These are phyloP conservation scores for Epichloe sp. DNA, from an alignment of 2,329 filamentous ascomycete species.

Conservation along the genomic window DNA sequence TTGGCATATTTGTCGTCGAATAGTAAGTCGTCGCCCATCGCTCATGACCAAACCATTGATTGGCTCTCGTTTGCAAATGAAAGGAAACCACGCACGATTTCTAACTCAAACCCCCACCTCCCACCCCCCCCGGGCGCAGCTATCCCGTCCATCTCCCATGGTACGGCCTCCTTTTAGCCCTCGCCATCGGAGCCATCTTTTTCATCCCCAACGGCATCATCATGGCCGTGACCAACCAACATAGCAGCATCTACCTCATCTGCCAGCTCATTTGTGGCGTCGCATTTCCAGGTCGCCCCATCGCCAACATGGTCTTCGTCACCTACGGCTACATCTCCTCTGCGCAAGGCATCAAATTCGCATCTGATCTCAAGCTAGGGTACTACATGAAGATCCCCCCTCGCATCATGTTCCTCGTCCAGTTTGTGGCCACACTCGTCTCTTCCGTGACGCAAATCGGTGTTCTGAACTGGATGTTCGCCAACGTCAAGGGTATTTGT, in stretches of 20 bases:
- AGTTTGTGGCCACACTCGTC: conserved; percentile 62
- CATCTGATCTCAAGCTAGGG: conserved; percentile 73
- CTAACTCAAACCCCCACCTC: neutral
- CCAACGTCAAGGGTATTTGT: conserved; percentile 63
- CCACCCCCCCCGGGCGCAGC: conserved; percentile 21
- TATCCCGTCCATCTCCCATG: conserved; percentile 74
- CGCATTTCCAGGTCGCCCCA: conserved; percentile 70
- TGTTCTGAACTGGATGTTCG: conserved; percentile 85
- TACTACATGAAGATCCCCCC: conserved; percentile 88
- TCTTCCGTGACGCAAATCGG: conserved; percentile 71
- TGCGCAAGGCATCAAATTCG: conserved; percentile 80
- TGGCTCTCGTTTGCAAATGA: too few relatives aligned
- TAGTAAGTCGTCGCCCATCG: conserved; percentile 41
- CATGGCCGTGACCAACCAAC: conserved; percentile 85
- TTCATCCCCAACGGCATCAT: conserved; percentile 88
- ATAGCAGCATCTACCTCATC: conserved; percentile 75
- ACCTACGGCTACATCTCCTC: conserved; percentile 86
- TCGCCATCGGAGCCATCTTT: conserved; percentile 64
- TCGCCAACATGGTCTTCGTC: conserved; percentile 89
- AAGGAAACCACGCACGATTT: neutral
- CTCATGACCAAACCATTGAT: conserved; percentile 2
- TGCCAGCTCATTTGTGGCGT: conserved; percentile 75
- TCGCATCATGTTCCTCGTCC: conserved; percentile 64
- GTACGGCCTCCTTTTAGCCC: conserved; percentile 70
- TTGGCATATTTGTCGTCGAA: conserved; percentile 75